Percentiles rank a stretch among this genome's conserved stretches.
Conservation (phyloP, 805 yeast genomes). For the Nakazawaea laoshanensis region DNA sequence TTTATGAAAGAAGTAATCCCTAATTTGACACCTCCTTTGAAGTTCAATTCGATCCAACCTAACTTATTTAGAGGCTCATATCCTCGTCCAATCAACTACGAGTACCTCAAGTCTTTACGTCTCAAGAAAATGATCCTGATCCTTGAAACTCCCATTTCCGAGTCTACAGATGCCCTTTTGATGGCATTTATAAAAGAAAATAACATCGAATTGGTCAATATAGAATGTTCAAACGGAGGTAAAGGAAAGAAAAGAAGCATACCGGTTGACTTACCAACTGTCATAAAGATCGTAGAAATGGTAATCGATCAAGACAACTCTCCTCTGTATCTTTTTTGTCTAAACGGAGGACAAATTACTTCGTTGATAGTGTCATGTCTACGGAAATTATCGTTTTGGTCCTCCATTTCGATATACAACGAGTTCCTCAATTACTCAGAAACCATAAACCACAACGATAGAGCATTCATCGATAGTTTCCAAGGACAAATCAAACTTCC, state of each 20-base stretch:
- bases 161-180: slow-evolving; percentile 40
- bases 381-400: slow-evolving; percentile 80
- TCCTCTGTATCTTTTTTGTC: slow-evolving; percentile 80
- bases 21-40: slow-evolving; percentile 60
- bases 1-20: too few relatives aligned
- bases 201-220: slow-evolving; percentile 57
- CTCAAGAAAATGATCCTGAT: slow-evolving; percentile 70
- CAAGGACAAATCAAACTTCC: slow-evolving; percentile 55
- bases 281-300: slow-evolving; percentile 49
- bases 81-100: slow-evolving; percentile 68
- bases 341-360: slow-evolving; percentile 85
- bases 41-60: slow-evolving; percentile 66
- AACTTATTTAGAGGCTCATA: slow-evolving; percentile 77
- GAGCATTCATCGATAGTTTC: slow-evolving; percentile 77
- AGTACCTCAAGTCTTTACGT: slow-evolving; percentile 56
- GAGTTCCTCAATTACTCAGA: slow-evolving; percentile 77
- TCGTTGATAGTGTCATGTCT: slow-evolving; percentile 80
- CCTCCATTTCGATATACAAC: slow-evolving; percentile 75
- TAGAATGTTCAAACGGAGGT: slow-evolving; percentile 58
- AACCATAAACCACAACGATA: slow-evolving; percentile 72
- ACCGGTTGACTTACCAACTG: slow-evolving; percentile 63
- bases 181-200: slow-evolving; percentile 43
- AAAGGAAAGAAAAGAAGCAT: slow-evolving; percentile 80
- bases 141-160: slow-evolving; percentile 66
- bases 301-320: slow-evolving; percentile 50